Evolutionary conservation across 441 rosid species (phyloP), one percentile per base, ranked within the genome.

Genomic region (Croton laevigatus): DNA sequence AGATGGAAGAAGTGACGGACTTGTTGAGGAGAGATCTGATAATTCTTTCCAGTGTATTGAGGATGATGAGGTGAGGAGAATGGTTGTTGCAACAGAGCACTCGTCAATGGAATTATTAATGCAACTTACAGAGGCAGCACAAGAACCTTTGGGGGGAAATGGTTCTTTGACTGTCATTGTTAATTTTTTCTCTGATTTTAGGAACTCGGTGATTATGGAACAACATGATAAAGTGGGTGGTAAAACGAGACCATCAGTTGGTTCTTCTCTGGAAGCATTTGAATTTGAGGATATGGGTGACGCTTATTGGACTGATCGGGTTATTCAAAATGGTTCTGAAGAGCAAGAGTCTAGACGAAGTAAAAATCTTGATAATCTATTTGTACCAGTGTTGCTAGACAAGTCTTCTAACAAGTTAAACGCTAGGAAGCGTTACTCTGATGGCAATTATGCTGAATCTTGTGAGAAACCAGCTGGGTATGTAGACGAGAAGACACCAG

Each of bases 231-330:
- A 78, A 73, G 71, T 27, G 23, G 72, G 79, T 53, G 84, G 82
- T 38, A 87, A 87, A 79, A 86, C 85, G 80, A 82, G 77, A 70
- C 83, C 64, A 62, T 65, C 79, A 34, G 57, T 66, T 42, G 72
- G 63, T 68, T 86, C 84, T 61, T 76, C 76, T 72, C 76, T 90
- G 0, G 94, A 85, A 83, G 81, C 97, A 71, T 94, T 90, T 71
- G 97, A 92, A 76, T 94, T 94, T 75, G 97, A 90, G 80, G 99
- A 94, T 78, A 86, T 83, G 97, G 89, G 79, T 37, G 99, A 94
- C 76, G 89, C 97, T 53, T 94, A 90, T 71, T 94, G 99, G 99
- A 94, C 96, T 45, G 97, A 94, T 82, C 85, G 91, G 78, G 83
- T 92, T 70, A 86, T 94, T 59, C 87, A 90, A 75, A 92, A 94